Evolutionary conservation across 306 rosid genomes (phyloP), one percentile per base, ranked within the genome.

Genomic region (Corylus americana): DNA sequence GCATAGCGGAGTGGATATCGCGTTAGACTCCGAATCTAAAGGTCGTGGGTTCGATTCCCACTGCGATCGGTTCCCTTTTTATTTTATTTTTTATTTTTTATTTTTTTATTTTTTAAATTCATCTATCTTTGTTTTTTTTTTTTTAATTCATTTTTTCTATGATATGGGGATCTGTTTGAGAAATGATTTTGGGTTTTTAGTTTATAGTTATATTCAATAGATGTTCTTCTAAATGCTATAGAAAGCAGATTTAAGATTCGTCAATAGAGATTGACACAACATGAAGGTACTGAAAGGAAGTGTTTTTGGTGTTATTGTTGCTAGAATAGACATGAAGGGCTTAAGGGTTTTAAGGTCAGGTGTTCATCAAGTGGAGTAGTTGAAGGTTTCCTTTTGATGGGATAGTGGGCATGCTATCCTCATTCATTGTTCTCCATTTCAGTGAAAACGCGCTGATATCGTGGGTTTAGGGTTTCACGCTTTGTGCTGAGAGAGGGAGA

Each of bases 1-100:
- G 90, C 98, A 93, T 93, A 93, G 95, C 97, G 97, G 93, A 93
- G 98, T 89, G 98, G 93, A 93, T 93, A 91, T 91, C 93, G 98
- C 98, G 87, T 93, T 91, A 93, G 98, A 91, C 86, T 94, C 97
- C 97, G 97, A 5, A 90, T 94, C 98, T 94, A 94, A 89, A 92
- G 97, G 97, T 89, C 94, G 98, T 92, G 97, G 97, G 94, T 94
- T 92, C 93, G 90, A 92, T 7, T 90, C 98, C 97, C 98, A 92
- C 98, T 94, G 98, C 87, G 98, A 90, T 92, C 94, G 58, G 18
- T 17, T 10, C 53, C 8, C 2, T 50, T 1, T 44, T 70, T 22
- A 22, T 22, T 22, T 22, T 22, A 22, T 22, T 22, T 22, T 22
- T 22, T 22, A 22, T 22, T 22, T 22, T 22, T 22, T 22, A 22